Percentiles rank a stretch among this genome's conserved stretches.
Conservation (phyloP, 352 stramenopile genomes). For the Pelagophyceae sp. region DNA sequence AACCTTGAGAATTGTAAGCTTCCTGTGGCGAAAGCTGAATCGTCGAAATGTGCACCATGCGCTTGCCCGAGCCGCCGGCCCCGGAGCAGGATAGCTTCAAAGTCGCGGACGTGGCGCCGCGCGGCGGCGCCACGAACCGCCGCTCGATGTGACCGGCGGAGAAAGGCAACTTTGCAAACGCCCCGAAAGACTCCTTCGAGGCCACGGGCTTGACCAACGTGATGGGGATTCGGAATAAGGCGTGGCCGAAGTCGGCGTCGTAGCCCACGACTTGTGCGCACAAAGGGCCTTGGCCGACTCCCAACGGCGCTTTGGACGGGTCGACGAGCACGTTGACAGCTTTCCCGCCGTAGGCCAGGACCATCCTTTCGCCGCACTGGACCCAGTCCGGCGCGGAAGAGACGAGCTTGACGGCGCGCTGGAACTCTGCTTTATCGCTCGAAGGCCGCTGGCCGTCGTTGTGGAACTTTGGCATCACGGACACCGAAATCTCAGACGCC, state of each 20-base stretch:
- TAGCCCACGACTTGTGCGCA: constrained; percentile 69
- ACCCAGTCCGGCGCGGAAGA: constrained; percentile 67
- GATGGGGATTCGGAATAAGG: constrained; percentile 78
- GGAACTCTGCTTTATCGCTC: constrained; percentile 62
- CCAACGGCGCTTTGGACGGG: constrained; percentile 53
- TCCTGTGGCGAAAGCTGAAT: neutral
- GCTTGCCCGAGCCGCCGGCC: neutral
- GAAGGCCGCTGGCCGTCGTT: constrained; percentile 48
- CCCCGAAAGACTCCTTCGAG: neutral
- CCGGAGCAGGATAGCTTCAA: neutral
- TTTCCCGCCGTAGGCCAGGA: constrained; percentile 61
- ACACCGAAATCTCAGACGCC: constrained; percentile 67
- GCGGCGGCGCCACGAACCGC: neutral
- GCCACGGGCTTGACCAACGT: constrained; percentile 64
- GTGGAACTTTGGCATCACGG: constrained; percentile 71
- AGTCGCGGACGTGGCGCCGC: neutral
- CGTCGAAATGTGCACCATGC: constrained; percentile 2
- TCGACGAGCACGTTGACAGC: constrained; percentile 78
- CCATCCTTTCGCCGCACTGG: constrained; percentile 62
- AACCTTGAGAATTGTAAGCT: neutral
- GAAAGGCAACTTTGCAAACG: neutral
- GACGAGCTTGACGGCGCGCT: constrained; percentile 67
- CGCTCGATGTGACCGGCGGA: neutral
- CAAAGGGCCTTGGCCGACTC: constrained; percentile 56
- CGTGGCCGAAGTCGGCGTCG: constrained; percentile 40